Evolutionary conservation across 108 stramenopile species (phyloP), one percentile per base, ranked within the genome.

Genomic region (Cyclotella sp.): DNA sequence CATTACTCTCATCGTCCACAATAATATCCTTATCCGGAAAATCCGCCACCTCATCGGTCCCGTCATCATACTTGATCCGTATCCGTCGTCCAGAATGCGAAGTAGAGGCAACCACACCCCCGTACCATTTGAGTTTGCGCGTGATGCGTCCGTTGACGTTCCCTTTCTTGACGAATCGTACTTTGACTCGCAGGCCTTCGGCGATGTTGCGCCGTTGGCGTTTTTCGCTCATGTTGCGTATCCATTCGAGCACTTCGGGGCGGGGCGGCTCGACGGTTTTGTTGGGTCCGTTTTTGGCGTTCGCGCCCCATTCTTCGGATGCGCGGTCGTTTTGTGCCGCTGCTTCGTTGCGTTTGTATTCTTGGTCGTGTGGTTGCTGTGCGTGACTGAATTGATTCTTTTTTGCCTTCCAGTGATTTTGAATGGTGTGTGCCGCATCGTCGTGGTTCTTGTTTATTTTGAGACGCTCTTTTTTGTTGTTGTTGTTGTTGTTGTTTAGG

Each of bases 1-100:
- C 91, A 85, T 95, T 95, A 52, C 46, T 51, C 22, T 68, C 83
- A 45, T 84, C 91, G 70, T 95, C 94, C 14, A 95, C 87, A 53
- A 93, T 82, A 46, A 95, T 87, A 75, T 95, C 94, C 64, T 87
- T 84, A 61, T 95, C 94, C 10, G 94, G 94, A 79, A 93, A 95
- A 63, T 89, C 83, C 28, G 92, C 55, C 1, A 89, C 54, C 69
- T 95, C 94, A 22, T 80, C 72, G 0, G 94, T 92, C 18, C 91
- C 90, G 72, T 95, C 94, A 69, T 95, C 94, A 70, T 95, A 95
- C 57, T 88, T 87, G 57, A 95, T 93, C 47, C 79, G 63, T 18
- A 95, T 85, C 64, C 86, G 88, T 30, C 80, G 59, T 6, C 92
- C 87, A 14, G 80, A 78, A 24, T 77, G 84, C 0, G 78, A 76